Percentiles rank a stretch among this genome's conserved stretches.
Conservation (phyloP, 192 early-diverging fungal genomes). For the Podila epicladia region DNA sequence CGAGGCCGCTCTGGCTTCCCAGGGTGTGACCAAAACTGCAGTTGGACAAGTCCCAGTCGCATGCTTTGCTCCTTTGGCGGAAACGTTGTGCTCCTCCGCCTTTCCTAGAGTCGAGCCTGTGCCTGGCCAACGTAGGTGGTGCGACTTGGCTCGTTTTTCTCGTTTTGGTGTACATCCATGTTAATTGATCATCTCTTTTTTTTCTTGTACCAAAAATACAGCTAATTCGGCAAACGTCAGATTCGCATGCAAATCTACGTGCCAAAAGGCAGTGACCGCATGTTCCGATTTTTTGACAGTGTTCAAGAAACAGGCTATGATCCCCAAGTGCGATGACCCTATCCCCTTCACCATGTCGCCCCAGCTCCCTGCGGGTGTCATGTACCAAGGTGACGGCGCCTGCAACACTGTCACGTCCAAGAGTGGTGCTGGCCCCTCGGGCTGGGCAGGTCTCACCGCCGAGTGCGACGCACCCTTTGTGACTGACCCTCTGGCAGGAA, state of each 20-base stretch:
- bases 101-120: slow-evolving; percentile 37
- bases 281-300: slow-evolving; percentile 31
- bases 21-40: neutral
- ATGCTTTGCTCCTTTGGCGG: slow-evolving; percentile 41
- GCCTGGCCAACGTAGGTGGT: neutral
- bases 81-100: slow-evolving; percentile 41
- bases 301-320: neutral
- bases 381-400: slow-evolving; percentile 18
- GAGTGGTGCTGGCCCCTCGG: slow-evolving; percentile 7
- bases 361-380: slow-evolving; percentile 10
- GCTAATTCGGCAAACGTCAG: slow-evolving; percentile 12
- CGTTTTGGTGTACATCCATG: neutral
- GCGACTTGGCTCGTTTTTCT: neutral
- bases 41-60: slow-evolving; percentile 4
- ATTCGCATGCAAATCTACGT: slow-evolving; percentile 50
- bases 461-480: slow-evolving; percentile 54
- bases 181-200: too few species aligned
- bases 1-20: slow-evolving; percentile 6
- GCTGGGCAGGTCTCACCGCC: slow-evolving; percentile 13
- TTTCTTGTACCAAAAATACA: neutral
- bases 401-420: slow-evolving; percentile 22
- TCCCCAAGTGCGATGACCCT: slow-evolving; percentile 40
- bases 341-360: slow-evolving; percentile 5
- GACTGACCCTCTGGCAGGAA: slow-evolving; percentile 36
- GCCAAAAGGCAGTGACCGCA: slow-evolving; percentile 9